Evolutionary conservation across 2,329 filamentous ascomycete genomes (phyloP), one percentile per base, ranked within the genome.

Genomic region (Ophiostoma fasciatum): DNA sequence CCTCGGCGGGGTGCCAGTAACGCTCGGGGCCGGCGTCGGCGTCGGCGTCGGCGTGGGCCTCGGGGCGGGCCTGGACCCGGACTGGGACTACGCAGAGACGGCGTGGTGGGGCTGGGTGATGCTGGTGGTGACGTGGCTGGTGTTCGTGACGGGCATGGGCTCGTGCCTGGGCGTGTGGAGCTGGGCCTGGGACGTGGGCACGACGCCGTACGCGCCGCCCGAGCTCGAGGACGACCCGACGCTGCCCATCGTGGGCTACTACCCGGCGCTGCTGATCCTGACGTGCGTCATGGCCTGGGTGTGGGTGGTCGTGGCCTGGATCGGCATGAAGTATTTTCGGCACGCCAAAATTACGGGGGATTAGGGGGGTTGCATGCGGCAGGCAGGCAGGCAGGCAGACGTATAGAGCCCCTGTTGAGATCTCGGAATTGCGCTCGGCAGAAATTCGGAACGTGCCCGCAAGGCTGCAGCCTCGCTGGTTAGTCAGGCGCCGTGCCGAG

Each of bases 41-140:
- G 13, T 49, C 68, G 7, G 57, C 62, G 9, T 49, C 56, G 12
- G 53, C 58, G 48, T 26, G 5, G 38, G 15, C 7, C 36, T 15
- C 15, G 38, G 29, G 20, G 33, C 29, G 17, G 36, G 18, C 8
- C 33, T 28, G 17, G 77, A 63, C 40, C 55, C 59, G 10, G 75
- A 78, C 41, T 90, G 84, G 78, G 83, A 94, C 58, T 94, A 96
- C 52, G 74, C 78, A 28, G 87, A 94, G 60, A 98, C 90, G 1
- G 87, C 90, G 49, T 93, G 83, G 77, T 98, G 90, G 88, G 90
- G 90, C 1, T 98, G 88, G 84, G 78, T 94, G 7, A 79, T 98
- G 32, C 63, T 98, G 22, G 62, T 81, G 28, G 78, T 83, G 31
- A 98, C 92, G 0, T 98, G 92, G 90, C 62, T 92, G 30, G 85